These are phyloP conservation scores for Phytophthora tentaculata DNA, from an alignment of 352 stramenopile genomes.

Conservation along the genomic window DNA sequence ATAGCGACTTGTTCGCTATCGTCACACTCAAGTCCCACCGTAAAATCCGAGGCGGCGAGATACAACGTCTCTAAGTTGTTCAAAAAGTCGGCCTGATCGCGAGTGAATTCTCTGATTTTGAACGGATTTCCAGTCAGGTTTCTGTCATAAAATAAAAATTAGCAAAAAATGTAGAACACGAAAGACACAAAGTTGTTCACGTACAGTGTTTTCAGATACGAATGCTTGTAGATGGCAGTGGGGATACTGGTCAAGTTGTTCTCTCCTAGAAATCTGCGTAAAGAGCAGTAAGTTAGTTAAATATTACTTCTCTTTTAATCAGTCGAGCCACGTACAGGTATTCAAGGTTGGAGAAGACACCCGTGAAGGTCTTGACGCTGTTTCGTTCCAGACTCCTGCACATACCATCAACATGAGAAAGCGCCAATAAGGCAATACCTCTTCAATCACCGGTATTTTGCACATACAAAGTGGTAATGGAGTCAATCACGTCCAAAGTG, in stretches of 20 bases:
- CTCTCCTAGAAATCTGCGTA: background rate
- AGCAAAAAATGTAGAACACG: background rate
- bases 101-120: background rate
- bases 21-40: background rate
- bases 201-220: background rate
- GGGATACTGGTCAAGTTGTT: background rate
- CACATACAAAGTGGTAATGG: conserved; percentile 12
- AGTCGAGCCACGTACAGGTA: background rate
- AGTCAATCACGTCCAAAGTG: conserved; percentile 4
- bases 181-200: background rate
- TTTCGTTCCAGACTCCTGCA: conserved; percentile 58
- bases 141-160: background rate
- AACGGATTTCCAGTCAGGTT: background rate
- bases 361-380: conserved; percentile 53
- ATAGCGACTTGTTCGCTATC: background rate
- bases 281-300: background rate
- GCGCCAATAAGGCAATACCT: no score
- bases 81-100: background rate
- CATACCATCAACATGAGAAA: background rate
- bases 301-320: background rate
- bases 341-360: conserved; percentile 54
- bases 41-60: background rate
- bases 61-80: background rate
- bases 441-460: background rate
- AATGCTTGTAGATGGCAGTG: background rate